Conservation (phyloP, 2,329 filamentous ascomycete genomes). For the Seiridium unicorne region DNA sequence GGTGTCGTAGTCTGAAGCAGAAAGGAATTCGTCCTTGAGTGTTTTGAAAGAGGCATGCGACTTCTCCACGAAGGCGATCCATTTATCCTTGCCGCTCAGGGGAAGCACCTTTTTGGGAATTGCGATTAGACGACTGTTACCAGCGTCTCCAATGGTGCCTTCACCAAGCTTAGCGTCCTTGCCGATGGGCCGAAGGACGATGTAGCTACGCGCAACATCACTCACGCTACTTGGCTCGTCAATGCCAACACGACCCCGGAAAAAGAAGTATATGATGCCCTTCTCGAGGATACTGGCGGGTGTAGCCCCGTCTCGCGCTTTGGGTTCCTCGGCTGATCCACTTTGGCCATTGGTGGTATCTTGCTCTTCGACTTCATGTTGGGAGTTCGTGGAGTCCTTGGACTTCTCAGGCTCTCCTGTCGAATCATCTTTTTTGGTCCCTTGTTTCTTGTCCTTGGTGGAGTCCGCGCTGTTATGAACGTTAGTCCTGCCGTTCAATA, state of each 20-base stretch:
- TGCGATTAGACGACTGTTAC: constrained; percentile 70
- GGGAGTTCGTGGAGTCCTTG: background rate
- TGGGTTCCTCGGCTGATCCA: constrained; percentile 26
- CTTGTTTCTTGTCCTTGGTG: background rate
- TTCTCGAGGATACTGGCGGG: constrained; percentile 72
- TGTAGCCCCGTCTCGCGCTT: constrained; percentile 29
- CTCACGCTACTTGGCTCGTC: constrained; percentile 66
- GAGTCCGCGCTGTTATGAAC: background rate
- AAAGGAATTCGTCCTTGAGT: constrained; percentile 71
- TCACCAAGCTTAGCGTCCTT: constrained; percentile 65
- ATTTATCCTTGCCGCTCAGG: constrained; percentile 63
- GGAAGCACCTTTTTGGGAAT: constrained; percentile 86
- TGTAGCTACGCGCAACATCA: constrained; percentile 76
- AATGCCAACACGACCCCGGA: constrained; percentile 72
- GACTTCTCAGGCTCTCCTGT: background rate
- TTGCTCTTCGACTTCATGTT: constrained; percentile 32
- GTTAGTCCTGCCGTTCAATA: background rate
- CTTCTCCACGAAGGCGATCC: constrained; percentile 84
- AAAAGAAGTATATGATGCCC: constrained; percentile 89
- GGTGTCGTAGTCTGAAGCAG: constrained; percentile 68
- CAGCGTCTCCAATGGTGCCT: constrained; percentile 44
- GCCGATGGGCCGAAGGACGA: constrained; percentile 73
- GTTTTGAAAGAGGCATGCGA: constrained; percentile 61
- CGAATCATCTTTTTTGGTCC: background rate
- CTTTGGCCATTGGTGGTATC: constrained; percentile 19